A percentile compares a stretch with the other conserved stretches of the same genome.
Evolutionary conservation across 331 rosid species (phyloP).

Genomic region (Rosa hybrid): DNA sequence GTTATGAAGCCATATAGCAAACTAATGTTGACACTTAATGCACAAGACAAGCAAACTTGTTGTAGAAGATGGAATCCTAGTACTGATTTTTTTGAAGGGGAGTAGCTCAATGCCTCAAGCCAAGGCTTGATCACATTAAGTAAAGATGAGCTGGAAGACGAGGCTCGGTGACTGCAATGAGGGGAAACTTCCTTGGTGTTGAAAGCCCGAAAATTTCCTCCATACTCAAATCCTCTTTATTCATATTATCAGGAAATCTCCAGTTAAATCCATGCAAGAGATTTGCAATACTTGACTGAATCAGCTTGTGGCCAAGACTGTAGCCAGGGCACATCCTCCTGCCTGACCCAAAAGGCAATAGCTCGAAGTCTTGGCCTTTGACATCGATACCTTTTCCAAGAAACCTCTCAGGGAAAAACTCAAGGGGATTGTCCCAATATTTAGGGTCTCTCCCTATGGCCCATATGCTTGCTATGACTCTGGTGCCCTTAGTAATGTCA

Average conservation of each 20-base stretch:
- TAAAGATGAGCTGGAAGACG: slow-evolving; percentile 59
- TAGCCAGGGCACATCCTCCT: slow-evolving; percentile 90
- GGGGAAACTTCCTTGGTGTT: slow-evolving; percentile 56
- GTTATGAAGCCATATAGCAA: background rate
- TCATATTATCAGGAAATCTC: slow-evolving; percentile 42
- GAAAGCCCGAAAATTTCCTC: slow-evolving; percentile 71
- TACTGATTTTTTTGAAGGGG: background rate
- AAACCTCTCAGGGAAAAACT: slow-evolving; percentile 69
- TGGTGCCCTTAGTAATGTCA: slow-evolving; percentile 72
- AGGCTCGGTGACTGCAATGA: slow-evolving; percentile 43
- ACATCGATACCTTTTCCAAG: slow-evolving; percentile 50
- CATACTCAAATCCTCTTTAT: slow-evolving; percentile 58
- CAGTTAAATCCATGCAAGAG: slow-evolving; percentile 74
- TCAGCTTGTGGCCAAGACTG: slow-evolving; percentile 70
- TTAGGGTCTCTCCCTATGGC: slow-evolving; percentile 63
- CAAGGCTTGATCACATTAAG: slow-evolving; percentile 21
- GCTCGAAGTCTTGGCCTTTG: slow-evolving; percentile 62
- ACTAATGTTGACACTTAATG: background rate
- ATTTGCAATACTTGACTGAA: slow-evolving; percentile 67
- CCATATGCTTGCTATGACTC: slow-evolving; percentile 51
- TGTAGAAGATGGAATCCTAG: background rate
- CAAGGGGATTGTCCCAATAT: slow-evolving; percentile 58
- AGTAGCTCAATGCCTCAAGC: background rate
- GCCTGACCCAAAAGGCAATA: slow-evolving; percentile 81
- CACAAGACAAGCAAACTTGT: background rate